These are phyloP conservation scores for Suillus decipiens DNA, from an alignment of 768 basidiomycete species.

Conservation along the genomic window DNA sequence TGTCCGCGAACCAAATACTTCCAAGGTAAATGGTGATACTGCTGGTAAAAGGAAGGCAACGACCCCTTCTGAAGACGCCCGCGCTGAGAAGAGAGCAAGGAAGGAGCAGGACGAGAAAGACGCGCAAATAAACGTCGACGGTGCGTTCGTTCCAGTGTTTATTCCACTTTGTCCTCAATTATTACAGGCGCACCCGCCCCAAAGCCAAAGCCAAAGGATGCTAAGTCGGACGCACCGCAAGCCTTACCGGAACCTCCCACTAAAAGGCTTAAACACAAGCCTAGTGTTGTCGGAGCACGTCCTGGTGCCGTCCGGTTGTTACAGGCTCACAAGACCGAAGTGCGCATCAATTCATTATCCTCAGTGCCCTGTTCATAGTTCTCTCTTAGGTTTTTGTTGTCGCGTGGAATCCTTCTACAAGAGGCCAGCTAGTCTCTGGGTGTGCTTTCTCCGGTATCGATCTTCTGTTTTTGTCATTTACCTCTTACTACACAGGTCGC, in stretches of 20 bases:
- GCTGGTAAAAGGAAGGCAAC: conserved; percentile 54
- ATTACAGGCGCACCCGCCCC: conserved; percentile 18
- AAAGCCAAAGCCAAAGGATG: conserved; percentile 20
- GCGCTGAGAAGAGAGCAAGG: conserved; percentile 64
- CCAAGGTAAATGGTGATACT: conserved; percentile 21
- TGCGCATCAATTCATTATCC: conserved; percentile 10
- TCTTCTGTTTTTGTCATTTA: conserved; percentile 12
- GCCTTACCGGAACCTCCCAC: conserved; percentile 19
- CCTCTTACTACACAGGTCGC: conserved; percentile 51
- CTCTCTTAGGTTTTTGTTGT: conserved; percentile 73
- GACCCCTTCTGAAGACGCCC: conserved; percentile 47
- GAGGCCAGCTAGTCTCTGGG: conserved; percentile 72
- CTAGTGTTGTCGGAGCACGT: conserved; percentile 32
- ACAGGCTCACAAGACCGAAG: conserved; percentile 54
- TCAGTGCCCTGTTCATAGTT: conserved; percentile 11
- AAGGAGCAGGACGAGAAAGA: conserved; percentile 45
- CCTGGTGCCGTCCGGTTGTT: conserved; percentile 47
- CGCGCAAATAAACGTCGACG: conserved; percentile 43
- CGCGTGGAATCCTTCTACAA: conserved; percentile 70
- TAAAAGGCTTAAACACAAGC: conserved; percentile 40
- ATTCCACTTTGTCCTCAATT: conserved; percentile 6
- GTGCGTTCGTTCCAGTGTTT: conserved; percentile 32
- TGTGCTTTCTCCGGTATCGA: conserved; percentile 34
- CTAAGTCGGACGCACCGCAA: conserved; percentile 24
- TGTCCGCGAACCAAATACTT: conserved; percentile 14